Evolutionary conservation across 164 flowering plant genomes (phyloP).

Genomic region (Cinnamomum micranthum): DNA sequence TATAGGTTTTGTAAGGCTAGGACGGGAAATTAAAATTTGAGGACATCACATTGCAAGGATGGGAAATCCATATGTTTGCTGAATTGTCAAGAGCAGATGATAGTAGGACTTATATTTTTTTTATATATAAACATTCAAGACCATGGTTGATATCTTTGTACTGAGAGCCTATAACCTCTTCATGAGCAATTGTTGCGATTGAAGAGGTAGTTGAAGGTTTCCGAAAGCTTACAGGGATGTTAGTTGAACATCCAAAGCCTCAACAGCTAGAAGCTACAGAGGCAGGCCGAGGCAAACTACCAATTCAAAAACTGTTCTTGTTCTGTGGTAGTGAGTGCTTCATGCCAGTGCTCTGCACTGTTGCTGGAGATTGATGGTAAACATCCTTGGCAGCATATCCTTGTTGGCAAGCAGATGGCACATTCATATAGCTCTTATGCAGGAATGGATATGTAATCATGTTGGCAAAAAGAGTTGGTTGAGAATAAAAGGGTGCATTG

Average conservation of each 20-base stretch:
- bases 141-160: no score
- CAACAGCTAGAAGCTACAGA: conserved; percentile 71
- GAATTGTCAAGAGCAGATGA: no score
- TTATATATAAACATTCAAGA: no score
- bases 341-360: conserved; percentile 34
- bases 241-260: conserved; percentile 61
- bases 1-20: no score
- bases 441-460: conserved; percentile 77
- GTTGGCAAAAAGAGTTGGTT: conserved; percentile 72
- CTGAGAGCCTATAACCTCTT: conserved; percentile 71
- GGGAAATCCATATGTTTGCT: no score
- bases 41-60: no score
- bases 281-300: conserved; percentile 71
- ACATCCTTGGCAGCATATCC: conserved; percentile 64
- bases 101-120: no score
- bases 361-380: conserved; percentile 82
- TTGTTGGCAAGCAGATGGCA: conserved; percentile 89
- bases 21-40: no score
- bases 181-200: conserved; percentile 65
- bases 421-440: conserved; percentile 79
- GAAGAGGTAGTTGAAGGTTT: conserved; percentile 61
- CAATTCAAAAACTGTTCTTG: no score
- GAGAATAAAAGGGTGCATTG: conserved; percentile 72
- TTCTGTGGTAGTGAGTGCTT: conserved; percentile 55
- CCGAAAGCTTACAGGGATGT: conserved; percentile 57